These are phyloP conservation scores for Fraxinus excelsior DNA, from an alignment of 257 asterid genomes.

Conservation along the genomic window DNA sequence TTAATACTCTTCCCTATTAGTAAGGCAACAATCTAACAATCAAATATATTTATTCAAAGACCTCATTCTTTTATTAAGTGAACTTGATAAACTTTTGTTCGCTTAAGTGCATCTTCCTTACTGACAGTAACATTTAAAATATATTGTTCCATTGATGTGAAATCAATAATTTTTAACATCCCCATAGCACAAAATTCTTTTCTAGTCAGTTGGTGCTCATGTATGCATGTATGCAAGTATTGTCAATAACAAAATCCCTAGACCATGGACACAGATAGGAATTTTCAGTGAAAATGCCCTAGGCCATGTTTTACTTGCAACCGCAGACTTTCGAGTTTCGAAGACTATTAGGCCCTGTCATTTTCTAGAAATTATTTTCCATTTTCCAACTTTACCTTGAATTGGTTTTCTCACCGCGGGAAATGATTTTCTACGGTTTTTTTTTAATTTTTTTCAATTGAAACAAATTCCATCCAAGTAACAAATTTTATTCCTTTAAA, in stretches of 20 bases:
- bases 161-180: not conserved
- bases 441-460: too few relatives aligned
- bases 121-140: slow-evolving; percentile 4
- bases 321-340: not conserved
- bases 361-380: too few relatives aligned
- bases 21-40: slow-evolving; percentile 10
- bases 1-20: not conserved
- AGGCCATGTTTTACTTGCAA: not conserved
- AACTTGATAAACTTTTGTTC: not conserved
- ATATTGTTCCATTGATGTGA: not conserved
- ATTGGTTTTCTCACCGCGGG: too few relatives aligned
- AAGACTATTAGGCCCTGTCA: too few relatives aligned
- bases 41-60: not conserved
- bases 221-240: slow-evolving; percentile 3
- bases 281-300: not conserved
- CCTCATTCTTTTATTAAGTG: not conserved
- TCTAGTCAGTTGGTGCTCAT: slow-evolving; percentile 8
- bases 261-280: slow-evolving; percentile 37
- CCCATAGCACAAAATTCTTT: not conserved
- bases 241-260: slow-evolving; percentile 46
- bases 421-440: too few relatives aligned
- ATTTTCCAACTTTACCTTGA: too few relatives aligned
- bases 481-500: too few relatives aligned
- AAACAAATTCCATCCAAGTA: too few relatives aligned
- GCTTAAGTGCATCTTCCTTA: not conserved